Evolutionary conservation across 1,284 basidiomycete species (phyloP), one percentile per base, ranked within the genome.

Genomic region (Ceratobasidium sp.): DNA sequence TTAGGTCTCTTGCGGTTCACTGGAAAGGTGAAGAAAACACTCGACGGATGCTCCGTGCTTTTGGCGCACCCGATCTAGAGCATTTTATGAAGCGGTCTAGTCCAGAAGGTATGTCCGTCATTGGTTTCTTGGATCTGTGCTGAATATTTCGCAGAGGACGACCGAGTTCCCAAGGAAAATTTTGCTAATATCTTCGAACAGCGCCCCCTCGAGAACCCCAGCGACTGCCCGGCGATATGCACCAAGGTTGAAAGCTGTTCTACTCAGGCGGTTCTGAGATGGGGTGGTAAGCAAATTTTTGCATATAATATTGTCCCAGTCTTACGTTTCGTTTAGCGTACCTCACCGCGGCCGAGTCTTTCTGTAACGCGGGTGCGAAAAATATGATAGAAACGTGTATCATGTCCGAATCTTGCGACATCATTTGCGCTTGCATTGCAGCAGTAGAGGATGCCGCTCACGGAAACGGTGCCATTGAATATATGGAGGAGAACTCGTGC

Each of bases 321-420:
- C 57, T 30, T 18, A 16, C 10, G 3, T 35, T 60, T 7, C 3
- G 48, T 7, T 6, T 44, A 65, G 62, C 18, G 7, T 65, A 65
- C 20, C 38, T 65, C 18, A 46, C 2, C 62, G 62, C 62, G 16
- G 62, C 62, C 18, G 41, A 48, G 27, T 27, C 41, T 10, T 46
- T 65, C 27, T 65, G 62, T 35, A 65, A 65, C 62, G 62, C 62
- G 7, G 62, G 62, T 20, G 14, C 7, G n/a, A n/a, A 27, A 10
- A 65, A 65, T 46, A 33, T 65, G 20, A 30, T 65, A 12, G 62
- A 65, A 38, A 65, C n/a, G 46, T 65, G 62, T 23, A 65, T 65
- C 41, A 65, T 65, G 62, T 65, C 62, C 38, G 62, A 65, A 20
- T 46, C 41, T 2, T 65, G 62, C 46, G 20, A n/a, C 20, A 65